Evolutionary conservation across 2,329 filamentous ascomycete species (phyloP).

Genomic region (Didymella lethalis): DNA sequence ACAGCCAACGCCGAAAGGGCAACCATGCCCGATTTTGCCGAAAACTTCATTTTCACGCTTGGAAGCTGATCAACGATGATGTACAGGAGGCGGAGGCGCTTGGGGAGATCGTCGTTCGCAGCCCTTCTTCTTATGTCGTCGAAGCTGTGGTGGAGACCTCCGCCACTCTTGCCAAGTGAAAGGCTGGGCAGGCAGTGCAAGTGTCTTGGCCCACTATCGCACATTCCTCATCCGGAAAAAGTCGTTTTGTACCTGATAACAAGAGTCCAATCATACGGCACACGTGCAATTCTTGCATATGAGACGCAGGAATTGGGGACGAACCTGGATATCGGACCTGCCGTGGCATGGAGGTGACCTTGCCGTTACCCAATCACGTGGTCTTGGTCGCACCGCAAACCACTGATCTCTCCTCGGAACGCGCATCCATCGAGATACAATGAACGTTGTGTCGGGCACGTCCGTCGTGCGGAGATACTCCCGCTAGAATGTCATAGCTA

Average conservation of each 20-base stretch:
- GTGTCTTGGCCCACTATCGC: slow-evolving; percentile 12
- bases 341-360: neutral
- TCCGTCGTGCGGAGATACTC: neutral
- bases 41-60: slow-evolving; percentile 35
- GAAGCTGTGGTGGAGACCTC: slow-evolving; percentile 14
- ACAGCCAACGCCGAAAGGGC: slow-evolving; percentile 33
- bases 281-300: slow-evolving; percentile 34
- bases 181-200: slow-evolving; percentile 27
- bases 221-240: slow-evolving; percentile 37
- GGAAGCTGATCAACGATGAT: neutral
- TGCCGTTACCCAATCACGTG: slow-evolving; percentile 15
- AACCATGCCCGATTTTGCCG: slow-evolving; percentile 24
- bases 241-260: slow-evolving; percentile 33
- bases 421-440: neutral
- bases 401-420: slow-evolving; percentile 1
- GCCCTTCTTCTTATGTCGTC: slow-evolving; percentile 31
- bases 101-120: neutral
- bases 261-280: slow-evolving; percentile 35
- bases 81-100: slow-evolving; percentile 12
- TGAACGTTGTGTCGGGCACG: neutral
- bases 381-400: slow-evolving; percentile 4
- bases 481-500: neutral
- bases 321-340: slow-evolving; percentile 29
- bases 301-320: slow-evolving; percentile 16
- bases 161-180: slow-evolving; percentile 33